Percentiles rank a stretch among this genome's conserved stretches.
Evolutionary conservation across 179 eudicot species (phyloP).

Genomic region (Silene noctiflora): DNA sequence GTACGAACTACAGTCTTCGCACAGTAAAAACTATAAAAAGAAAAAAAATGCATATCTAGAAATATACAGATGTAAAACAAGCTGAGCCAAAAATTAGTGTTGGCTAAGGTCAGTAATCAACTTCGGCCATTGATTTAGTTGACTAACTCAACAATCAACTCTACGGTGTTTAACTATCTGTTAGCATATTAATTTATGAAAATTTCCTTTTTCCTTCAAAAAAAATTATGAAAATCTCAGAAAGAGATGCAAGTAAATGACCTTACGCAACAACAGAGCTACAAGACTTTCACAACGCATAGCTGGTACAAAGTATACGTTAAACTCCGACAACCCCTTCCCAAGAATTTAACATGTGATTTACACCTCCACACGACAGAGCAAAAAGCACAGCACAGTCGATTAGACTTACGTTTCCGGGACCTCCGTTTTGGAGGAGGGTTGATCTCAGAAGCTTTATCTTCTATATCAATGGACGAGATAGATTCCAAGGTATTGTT

Average conservation of each 20-base stretch:
- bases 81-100: no score
- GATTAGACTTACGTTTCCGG: slow-evolving; percentile 54
- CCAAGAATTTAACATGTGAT: not conserved
- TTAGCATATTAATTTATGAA: no score
- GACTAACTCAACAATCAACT: no score
- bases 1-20: no score
- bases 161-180: no score
- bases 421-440: slow-evolving; percentile 32
- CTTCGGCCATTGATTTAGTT: no score
- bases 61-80: no score
- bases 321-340: no score
- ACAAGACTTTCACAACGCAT: not conserved
- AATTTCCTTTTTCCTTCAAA: not conserved
- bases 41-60: no score
- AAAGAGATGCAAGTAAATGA: not conserved
- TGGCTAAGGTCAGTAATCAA: no score
- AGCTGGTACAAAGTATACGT: not conserved
- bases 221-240: not conserved
- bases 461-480: slow-evolving; percentile 23
- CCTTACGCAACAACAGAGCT: not conserved
- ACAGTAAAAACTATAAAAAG: no score
- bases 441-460: slow-evolving; percentile 24
- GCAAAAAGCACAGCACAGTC: not conserved
- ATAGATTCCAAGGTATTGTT: slow-evolving; percentile 23
- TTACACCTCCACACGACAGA: not conserved